phyloP scores from a whole-genome alignment of 2,329 filamentous ascomycete species.

The Aspergillus sp. region DNA sequence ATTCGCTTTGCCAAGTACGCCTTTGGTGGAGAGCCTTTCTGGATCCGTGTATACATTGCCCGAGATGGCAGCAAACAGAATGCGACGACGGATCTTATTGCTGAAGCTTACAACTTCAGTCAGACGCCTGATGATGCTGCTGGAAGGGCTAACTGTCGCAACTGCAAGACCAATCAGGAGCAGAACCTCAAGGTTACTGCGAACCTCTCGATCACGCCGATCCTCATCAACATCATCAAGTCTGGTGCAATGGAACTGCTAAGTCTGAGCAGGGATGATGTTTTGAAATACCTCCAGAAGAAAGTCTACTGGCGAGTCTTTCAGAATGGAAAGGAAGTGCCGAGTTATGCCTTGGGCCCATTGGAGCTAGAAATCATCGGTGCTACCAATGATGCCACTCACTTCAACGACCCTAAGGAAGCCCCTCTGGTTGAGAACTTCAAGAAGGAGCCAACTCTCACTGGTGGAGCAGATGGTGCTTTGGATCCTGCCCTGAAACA shows the following conservation, averaged over 20 bases:
- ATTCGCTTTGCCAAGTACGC: not conserved
- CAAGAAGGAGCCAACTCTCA: no score
- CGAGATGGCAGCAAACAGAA: not conserved
- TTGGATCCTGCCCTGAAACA: no score
- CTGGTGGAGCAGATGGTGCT: no score
- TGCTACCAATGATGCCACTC: not conserved
- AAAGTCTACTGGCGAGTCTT: not conserved
- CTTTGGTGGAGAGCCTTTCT: not conserved
- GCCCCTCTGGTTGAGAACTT: no score
- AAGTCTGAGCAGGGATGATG: no score
- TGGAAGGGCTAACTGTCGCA: not conserved
- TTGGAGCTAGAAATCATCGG: not conserved
- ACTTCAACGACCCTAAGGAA: not conserved
- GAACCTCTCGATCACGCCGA: not conserved
- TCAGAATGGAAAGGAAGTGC: not conserved
- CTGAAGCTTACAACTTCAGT: not conserved
- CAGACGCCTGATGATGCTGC: not conserved
- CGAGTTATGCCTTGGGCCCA: not conserved
- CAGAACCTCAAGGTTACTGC: not conserved
- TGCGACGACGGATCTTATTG: not conserved
- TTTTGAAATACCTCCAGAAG: not conserved
- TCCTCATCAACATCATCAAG: not conserved
- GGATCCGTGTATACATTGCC: not conserved
- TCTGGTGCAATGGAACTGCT: no score
- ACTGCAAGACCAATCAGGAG: not conserved